phyloP scores from a whole-genome alignment of 2,329 filamentous ascomycete genomes.

The Coniochaeta pulveracea region DNA sequence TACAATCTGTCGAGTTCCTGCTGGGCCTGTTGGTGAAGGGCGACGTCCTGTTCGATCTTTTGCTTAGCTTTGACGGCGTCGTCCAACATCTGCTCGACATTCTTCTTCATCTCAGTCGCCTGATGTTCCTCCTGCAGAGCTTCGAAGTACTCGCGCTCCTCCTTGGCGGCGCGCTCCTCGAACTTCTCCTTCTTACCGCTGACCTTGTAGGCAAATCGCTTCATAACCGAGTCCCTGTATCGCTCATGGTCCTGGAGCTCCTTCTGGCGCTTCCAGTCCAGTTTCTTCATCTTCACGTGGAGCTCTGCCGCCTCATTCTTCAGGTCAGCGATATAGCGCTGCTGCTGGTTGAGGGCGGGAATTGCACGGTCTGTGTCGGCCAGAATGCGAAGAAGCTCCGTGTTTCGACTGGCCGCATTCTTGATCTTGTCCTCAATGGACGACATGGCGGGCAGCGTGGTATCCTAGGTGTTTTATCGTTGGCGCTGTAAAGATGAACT shows the following conservation, averaged over 20 bases:
- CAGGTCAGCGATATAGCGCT: constrained; percentile 31
- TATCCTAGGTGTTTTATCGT: too few relatives aligned
- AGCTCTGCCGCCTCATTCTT: constrained; percentile 24
- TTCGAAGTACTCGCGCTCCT: constrained; percentile 43
- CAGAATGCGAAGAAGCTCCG: constrained; percentile 31
- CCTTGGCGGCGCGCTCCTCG: constrained; percentile 34
- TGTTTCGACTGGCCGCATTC: constrained; percentile 26
- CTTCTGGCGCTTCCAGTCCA: constrained; percentile 28
- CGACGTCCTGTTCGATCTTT: constrained; percentile 23
- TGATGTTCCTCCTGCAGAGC: constrained; percentile 35
- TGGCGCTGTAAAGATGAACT: too few relatives aligned
- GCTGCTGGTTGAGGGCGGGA: constrained; percentile 32
- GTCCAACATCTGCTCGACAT: constrained; percentile 25
- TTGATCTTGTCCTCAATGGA: constrained; percentile 23
- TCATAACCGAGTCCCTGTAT: constrained; percentile 39
- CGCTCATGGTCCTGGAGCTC: constrained; percentile 40
- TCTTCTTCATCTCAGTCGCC: constrained; percentile 28
- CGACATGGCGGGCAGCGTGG: constrained; percentile 17
- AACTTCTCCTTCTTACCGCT: constrained; percentile 37
- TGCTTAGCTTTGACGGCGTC: constrained; percentile 24
- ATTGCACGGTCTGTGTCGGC: constrained; percentile 36
- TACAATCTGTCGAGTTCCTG: constrained; percentile 38
- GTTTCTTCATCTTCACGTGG: constrained; percentile 22
- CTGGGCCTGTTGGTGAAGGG: constrained; percentile 27
- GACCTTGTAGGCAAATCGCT: constrained; percentile 38